Percentiles rank a stretch among this genome's conserved stretches.
These are phyloP conservation scores for Boletus rufocinnamomeus DNA, from an alignment of 768 basidiomycete species.

Conservation along the genomic window DNA sequence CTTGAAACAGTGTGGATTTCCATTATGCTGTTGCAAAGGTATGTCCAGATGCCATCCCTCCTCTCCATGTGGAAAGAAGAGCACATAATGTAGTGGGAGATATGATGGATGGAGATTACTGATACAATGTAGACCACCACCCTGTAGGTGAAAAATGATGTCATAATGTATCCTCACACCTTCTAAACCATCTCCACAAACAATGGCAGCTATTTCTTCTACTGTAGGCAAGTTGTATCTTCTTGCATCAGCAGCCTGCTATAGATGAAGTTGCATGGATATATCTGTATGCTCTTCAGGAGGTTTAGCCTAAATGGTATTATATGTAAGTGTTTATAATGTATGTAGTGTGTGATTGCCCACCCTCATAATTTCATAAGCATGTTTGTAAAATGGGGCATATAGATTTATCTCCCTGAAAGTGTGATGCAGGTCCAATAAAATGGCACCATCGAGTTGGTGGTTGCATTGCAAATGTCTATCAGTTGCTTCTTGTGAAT, in stretches of 20 bases:
- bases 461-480: too few species aligned
- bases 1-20: constrained; percentile 3
- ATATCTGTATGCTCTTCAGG: constrained; percentile 19
- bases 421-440: too few species aligned
- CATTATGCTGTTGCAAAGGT: constrained; percentile 4
- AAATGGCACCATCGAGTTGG: too few species aligned
- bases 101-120: constrained; percentile 40
- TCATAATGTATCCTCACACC: constrained; percentile 26
- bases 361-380: constrained; percentile 28
- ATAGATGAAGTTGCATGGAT: constrained; percentile 1
- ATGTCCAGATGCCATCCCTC: constrained; percentile 40
- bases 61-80: constrained; percentile 45
- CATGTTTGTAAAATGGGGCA: constrained; percentile 34
- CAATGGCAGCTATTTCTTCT: constrained; percentile 44
- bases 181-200: constrained; percentile 36
- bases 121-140: constrained; percentile 33
- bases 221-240: constrained; percentile 47
- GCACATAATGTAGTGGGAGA: constrained; percentile 42
- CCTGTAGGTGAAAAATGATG: constrained; percentile 34
- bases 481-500: too few species aligned
- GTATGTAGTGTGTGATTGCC: too few species aligned
- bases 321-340: too few species aligned
- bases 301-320: constrained; percentile 2
- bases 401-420: neutral
- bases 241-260: constrained; percentile 29